Evolutionary conservation across 108 stramenopile genomes (phyloP).

Genomic region (Parietichytrium sp.): DNA sequence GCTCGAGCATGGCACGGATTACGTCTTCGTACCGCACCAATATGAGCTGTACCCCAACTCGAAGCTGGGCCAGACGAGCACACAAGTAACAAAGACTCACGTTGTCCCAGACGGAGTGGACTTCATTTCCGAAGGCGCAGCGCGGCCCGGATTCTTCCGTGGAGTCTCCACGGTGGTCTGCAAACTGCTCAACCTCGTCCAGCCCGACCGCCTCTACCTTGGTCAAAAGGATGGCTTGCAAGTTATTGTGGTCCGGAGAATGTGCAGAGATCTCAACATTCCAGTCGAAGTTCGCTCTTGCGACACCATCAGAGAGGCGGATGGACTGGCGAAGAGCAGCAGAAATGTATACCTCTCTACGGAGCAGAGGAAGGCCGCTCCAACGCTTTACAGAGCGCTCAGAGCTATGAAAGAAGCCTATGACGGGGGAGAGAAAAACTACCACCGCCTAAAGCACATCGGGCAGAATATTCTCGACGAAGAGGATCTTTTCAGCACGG

Average conservation of each 20-base stretch:
- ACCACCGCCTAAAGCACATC: background rate
- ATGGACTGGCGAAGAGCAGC: conserved; percentile 92
- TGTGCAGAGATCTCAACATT: conserved; percentile 77
- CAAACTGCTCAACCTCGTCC: conserved; percentile 92
- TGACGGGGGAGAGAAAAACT: conserved; percentile 5
- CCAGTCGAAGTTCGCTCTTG: conserved; percentile 67
- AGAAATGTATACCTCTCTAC: conserved; percentile 86
- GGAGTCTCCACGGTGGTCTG: conserved; percentile 96
- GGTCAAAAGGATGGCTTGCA: conserved; percentile 98
- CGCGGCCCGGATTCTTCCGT: conserved; percentile 86
- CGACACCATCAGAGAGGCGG: conserved; percentile 78
- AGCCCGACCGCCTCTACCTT: conserved; percentile 85
- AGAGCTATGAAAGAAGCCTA: conserved; percentile 43
- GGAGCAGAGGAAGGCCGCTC: conserved; percentile 75
- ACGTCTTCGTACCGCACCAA: conserved; percentile 48
- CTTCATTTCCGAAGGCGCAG: conserved; percentile 71
- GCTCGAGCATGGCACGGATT: conserved; percentile 48
- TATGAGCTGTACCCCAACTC: conserved; percentile 51
- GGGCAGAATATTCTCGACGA: conserved; percentile 15
- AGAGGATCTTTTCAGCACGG: background rate
- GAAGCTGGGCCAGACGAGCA: conserved; percentile 37
- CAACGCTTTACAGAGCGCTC: conserved; percentile 74
- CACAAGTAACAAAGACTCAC: conserved; percentile 14
- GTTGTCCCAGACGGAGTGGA: conserved; percentile 72
- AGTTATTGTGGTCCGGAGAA: conserved; percentile 77